Base-by-base conservation (phyloP, 257 asterid genomes). In the Leonotis leonurus region DNA sequence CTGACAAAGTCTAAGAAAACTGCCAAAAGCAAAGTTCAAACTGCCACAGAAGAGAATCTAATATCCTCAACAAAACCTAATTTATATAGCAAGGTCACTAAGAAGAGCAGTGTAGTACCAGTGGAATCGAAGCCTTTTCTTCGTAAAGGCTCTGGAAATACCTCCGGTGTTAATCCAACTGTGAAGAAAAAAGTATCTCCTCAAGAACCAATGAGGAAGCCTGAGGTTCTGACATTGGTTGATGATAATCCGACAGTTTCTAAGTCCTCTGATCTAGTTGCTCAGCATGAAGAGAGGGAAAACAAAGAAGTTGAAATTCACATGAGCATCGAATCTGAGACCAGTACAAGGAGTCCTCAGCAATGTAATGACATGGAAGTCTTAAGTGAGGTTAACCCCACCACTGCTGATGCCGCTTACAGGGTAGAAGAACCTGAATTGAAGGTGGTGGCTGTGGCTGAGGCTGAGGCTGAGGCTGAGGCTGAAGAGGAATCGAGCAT, bases 71-170 rank as follows among this genome's bases (percentile, higher is more conserved):
- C 76, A 25, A 87, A 84, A 72, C 89, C 96, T 65, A 83, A 81
- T 70, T 64, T 79, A 59, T 80, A 82, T 56, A 79, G 69, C 82
- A 93, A 85, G 82, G 89, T 73, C 14, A 75, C 96, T 76, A 93
- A 80, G 88, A 93, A 87, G 77, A 83, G 90, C 80, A 89, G 87
- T 26, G 87, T 93, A 67, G 99, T 93, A 52, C 99, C 97, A 18
- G 67, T 93, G 62, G 97, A 90, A 79, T 73, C 99, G 50, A 93
- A 93, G 81, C 83, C 99, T 59, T 90, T 81, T 80, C 90, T 90
- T 40, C 95, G 97, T 6, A 93, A 82, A 72, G 95, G 96, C 57
- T 73, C 96, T 55, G 78, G 84, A 66, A 77, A 80, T 44, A 72
- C 78, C 61, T 44, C 91, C 66, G 67, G 75, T 65, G 78, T 69